A percentile compares a stretch with the other conserved stretches of the same genome.
Evolutionary conservation across 768 basidiomycete species (phyloP).

Genomic region (Auriculariales sp.): DNA sequence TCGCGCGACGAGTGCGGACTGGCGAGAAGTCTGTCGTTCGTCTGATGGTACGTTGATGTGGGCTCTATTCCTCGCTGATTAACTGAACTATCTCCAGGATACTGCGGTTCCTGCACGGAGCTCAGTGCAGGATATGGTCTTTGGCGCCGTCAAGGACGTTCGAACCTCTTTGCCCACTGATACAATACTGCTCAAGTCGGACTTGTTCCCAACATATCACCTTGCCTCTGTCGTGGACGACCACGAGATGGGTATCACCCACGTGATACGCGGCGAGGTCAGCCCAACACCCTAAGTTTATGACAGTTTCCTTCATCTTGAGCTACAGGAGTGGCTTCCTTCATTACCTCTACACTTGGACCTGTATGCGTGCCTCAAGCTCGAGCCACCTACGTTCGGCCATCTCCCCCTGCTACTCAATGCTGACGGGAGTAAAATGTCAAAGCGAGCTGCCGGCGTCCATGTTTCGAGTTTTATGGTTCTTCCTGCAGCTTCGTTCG

Average conservation of each 20-base stretch:
- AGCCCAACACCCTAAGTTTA: too few species aligned
- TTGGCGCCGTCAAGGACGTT: conserved; percentile 58
- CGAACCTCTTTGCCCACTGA: conserved; percentile 75
- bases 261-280: conserved; percentile 89
- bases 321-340: conserved; percentile 80
- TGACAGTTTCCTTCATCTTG: background rate
- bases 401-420: conserved; percentile 88
- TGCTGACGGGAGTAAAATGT: conserved; percentile 84
- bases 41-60: conserved; percentile 49
- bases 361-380: conserved; percentile 63
- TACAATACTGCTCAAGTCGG: conserved; percentile 83
- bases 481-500: conserved; percentile 8
- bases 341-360: conserved; percentile 86
- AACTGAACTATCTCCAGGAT: conserved; percentile 27
- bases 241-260: conserved; percentile 89
- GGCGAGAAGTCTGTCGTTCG: conserved; percentile 76
- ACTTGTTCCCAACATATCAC: conserved; percentile 91
- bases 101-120: conserved; percentile 36
- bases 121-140: conserved; percentile 53
- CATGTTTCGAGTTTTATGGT: conserved; percentile 80
- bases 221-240: conserved; percentile 94
- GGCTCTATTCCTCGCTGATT: background rate
- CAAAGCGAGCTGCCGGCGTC: conserved; percentile 85
- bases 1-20: conserved; percentile 50
- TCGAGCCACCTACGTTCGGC: conserved; percentile 67